Percentiles rank a stretch among this genome's conserved stretches.
phyloP scores from a whole-genome alignment of 768 basidiomycete genomes.

The Clitopilus passeckerianus region DNA sequence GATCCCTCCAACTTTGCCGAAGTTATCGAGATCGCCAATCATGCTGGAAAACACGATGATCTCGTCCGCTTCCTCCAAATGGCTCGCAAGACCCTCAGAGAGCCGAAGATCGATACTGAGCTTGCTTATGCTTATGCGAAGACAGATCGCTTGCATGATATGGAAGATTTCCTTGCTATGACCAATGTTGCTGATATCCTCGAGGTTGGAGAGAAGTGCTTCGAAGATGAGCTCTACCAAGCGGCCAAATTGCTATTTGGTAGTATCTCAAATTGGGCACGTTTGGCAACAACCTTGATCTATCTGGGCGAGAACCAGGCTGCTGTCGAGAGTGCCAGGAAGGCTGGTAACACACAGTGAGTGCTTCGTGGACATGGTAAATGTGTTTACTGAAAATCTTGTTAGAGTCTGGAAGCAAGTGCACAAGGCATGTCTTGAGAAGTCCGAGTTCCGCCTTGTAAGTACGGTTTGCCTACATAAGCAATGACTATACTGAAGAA shows the following conservation, averaged over 20 bases:
- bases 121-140: conserved; percentile 98
- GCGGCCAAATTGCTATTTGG: conserved; percentile 94
- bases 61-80: conserved; percentile 97
- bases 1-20: conserved; percentile 93
- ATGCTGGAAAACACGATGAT: conserved; percentile 88
- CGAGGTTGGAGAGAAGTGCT: conserved; percentile 98
- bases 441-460: conserved; percentile 90
- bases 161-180: conserved; percentile 99
- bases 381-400: conserved; percentile 6
- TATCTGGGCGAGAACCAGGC: conserved; percentile 98
- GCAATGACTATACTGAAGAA: not conserved
- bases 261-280: conserved; percentile 98
- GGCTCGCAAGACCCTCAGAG: conserved; percentile 94
- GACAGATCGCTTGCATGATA: conserved; percentile 95
- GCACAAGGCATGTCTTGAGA: conserved; percentile 97
- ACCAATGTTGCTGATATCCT: conserved; percentile 98
- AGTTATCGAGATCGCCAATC: conserved; percentile 93
- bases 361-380: conserved; percentile 18
- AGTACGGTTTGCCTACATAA: conserved; percentile 12
- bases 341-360: conserved; percentile 97
- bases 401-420: conserved; percentile 99
- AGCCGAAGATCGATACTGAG: conserved; percentile 98
- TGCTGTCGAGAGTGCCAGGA: conserved; percentile 98
- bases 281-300: conserved; percentile 95
- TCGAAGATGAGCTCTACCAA: conserved; percentile 96